A percentile compares a stretch with the other conserved stretches of the same genome.
These are phyloP conservation scores for Xylariaceae sp. DNA, from an alignment of 2,329 filamentous ascomycete genomes.

Conservation along the genomic window DNA sequence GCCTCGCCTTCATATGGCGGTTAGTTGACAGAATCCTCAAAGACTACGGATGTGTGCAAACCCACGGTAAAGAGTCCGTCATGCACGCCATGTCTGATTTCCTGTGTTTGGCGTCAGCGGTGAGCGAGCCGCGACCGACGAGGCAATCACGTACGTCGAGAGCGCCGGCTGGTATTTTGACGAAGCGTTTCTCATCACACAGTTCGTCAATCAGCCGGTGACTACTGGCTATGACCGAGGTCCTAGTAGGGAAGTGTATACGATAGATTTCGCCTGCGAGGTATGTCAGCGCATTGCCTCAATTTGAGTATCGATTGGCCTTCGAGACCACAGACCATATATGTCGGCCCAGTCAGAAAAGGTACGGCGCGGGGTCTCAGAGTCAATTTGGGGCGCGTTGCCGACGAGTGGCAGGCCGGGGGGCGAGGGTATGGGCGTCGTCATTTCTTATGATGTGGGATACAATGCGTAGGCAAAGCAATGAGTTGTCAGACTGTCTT, in stretches of 20 bases:
- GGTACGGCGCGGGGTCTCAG: slow-evolving; percentile 52
- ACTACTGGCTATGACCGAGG: slow-evolving; percentile 48
- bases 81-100: slow-evolving; percentile 57
- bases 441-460: slow-evolving; percentile 6
- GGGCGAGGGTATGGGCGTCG: slow-evolving; percentile 57
- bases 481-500: background rate
- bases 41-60: background rate
- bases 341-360: slow-evolving; percentile 56
- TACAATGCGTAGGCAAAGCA: background rate
- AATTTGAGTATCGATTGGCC: background rate
- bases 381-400: slow-evolving; percentile 60
- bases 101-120: slow-evolving; percentile 22
- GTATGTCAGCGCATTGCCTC: slow-evolving; percentile 12
- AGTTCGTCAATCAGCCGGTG: slow-evolving; percentile 58
- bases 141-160: slow-evolving; percentile 37
- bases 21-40: slow-evolving; percentile 6
- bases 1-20: slow-evolving; percentile 33
- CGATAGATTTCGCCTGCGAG: slow-evolving; percentile 55
- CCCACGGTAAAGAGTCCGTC: slow-evolving; percentile 64
- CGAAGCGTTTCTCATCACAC: slow-evolving; percentile 63
- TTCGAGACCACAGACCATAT: slow-evolving; percentile 51
- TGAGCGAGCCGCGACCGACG: background rate
- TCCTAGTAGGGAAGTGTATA: slow-evolving; percentile 45
- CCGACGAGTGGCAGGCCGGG: slow-evolving; percentile 61
- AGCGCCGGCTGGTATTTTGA: slow-evolving; percentile 50